Percentiles rank a stretch among this genome's conserved stretches.
phyloP scores from a whole-genome alignment of 2,329 filamentous ascomycete genomes.

The Aspergillus ruber region DNA sequence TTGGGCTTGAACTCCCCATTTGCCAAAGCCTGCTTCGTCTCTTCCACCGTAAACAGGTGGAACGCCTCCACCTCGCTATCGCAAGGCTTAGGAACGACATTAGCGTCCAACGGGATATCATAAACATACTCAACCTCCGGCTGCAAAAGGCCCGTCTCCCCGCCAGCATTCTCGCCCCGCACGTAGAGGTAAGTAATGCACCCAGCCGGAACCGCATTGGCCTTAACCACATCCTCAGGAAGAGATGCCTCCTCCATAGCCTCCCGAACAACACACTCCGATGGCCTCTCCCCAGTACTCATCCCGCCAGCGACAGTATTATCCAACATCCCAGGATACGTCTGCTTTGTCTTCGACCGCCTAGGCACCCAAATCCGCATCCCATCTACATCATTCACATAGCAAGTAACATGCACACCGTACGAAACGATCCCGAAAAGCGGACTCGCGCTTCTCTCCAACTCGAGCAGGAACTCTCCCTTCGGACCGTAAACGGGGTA shows the following conservation, averaged over 20 bases:
- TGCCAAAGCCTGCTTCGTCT: conserved; percentile 64
- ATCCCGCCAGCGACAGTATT: conserved; percentile 89
- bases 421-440: conserved; percentile 72
- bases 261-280: conserved; percentile 79
- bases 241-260: conserved; percentile 83
- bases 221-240: conserved; percentile 61
- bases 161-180: conserved; percentile 67
- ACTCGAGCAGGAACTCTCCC: conserved; percentile 57
- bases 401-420: conserved; percentile 76
- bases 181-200: conserved; percentile 81
- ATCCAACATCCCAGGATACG: conserved; percentile 86
- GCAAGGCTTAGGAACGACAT: conserved; percentile 65
- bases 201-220: conserved; percentile 54
- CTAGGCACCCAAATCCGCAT: conserved; percentile 80
- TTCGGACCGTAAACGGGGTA: conserved; percentile 68
- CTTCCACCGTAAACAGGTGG: conserved; percentile 66
- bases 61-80: conserved; percentile 90
- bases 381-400: conserved; percentile 51
- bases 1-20: conserved; percentile 86
- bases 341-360: conserved; percentile 70
- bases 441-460: conserved; percentile 69
- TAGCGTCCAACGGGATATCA: conserved; percentile 68
- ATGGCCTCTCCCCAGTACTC: conserved; percentile 69
- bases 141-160: conserved; percentile 74
- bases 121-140: conserved; percentile 91